Conservation (phyloP, 2,329 filamentous ascomycete genomes). For the Talaromyces verruculosus region DNA sequence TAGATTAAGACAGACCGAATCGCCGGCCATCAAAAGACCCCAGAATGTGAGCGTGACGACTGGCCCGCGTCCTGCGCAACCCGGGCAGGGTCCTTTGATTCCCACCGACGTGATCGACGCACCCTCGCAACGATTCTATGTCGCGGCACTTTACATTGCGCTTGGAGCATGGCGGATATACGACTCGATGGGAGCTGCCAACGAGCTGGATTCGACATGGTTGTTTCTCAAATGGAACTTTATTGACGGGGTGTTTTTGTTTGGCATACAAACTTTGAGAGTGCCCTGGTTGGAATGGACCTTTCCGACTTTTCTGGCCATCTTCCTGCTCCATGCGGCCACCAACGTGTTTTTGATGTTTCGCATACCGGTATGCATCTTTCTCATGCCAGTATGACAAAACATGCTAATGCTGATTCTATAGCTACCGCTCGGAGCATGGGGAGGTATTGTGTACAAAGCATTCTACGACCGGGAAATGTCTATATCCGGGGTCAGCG, state of each 20-base stretch:
- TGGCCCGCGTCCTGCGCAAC: slow-evolving; percentile 25
- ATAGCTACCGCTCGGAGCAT: slow-evolving; percentile 70
- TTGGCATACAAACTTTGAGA: slow-evolving; percentile 78
- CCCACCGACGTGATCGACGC: slow-evolving; percentile 80
- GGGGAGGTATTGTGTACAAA: slow-evolving; percentile 71
- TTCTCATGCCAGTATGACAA: not conserved
- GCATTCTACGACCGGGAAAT: slow-evolving; percentile 89
- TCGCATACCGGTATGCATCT: slow-evolving; percentile 67
- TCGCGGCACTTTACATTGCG: slow-evolving; percentile 72
- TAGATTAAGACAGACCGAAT: slow-evolving; percentile 22
- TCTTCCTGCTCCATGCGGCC: slow-evolving; percentile 70
- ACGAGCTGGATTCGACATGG: slow-evolving; percentile 83
- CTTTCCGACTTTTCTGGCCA: slow-evolving; percentile 66
- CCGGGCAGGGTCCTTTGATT: slow-evolving; percentile 63
- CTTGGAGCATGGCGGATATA: slow-evolving; percentile 82
- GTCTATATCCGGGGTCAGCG: slow-evolving; percentile 87
- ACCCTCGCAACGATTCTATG: slow-evolving; percentile 86
- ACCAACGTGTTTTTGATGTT: slow-evolving; percentile 91
- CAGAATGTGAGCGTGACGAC: slow-evolving; percentile 27
- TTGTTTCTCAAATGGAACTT: slow-evolving; percentile 91
- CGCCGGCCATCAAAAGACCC: slow-evolving; percentile 30
- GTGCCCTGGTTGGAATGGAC: slow-evolving; percentile 98
- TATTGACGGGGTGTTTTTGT: slow-evolving; percentile 83
- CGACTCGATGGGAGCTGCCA: slow-evolving; percentile 77
- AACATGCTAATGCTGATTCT: not conserved